These are phyloP conservation scores for Trypethelium eluteriae DNA, from an alignment of 495 filamentous ascomycete genomes.

Conservation along the genomic window DNA sequence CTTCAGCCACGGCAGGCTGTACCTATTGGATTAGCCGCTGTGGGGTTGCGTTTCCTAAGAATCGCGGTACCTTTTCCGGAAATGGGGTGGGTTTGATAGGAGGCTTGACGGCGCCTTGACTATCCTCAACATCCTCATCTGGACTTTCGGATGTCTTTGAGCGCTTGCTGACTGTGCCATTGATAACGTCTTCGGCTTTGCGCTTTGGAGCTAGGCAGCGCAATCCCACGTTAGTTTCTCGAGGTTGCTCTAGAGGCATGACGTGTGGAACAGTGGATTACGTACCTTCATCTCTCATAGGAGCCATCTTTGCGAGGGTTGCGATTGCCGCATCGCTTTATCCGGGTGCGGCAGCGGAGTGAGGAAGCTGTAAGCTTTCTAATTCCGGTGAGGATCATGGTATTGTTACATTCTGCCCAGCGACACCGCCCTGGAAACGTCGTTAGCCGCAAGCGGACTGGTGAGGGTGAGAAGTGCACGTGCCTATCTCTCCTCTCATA, in stretches of 20 bases:
- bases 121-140: not conserved
- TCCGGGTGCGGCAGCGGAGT: not conserved
- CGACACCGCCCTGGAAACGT: not conserved
- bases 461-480: too few species aligned
- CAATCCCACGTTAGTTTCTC: not conserved
- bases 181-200: constrained; percentile 19
- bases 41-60: not conserved
- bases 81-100: constrained; percentile 59
- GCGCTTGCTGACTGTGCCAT: constrained; percentile 48
- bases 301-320: not conserved
- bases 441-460: not conserved
- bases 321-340: not conserved
- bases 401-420: not conserved
- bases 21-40: constrained; percentile 1
- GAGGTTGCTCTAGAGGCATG: not conserved
- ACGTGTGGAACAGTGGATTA: not conserved
- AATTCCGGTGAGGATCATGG: not conserved
- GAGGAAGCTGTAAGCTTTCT: not conserved
- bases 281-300: not conserved
- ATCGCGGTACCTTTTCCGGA: constrained; percentile 63
- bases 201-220: constrained; percentile 37
- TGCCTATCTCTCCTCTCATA: not conserved
- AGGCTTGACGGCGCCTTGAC: constrained; percentile 40
- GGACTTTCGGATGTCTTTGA: constrained; percentile 37
- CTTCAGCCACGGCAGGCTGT: constrained; percentile 83